Evolutionary conservation across 176 grass and related monocot species (phyloP).

Genomic region (Ananas comosus): DNA sequence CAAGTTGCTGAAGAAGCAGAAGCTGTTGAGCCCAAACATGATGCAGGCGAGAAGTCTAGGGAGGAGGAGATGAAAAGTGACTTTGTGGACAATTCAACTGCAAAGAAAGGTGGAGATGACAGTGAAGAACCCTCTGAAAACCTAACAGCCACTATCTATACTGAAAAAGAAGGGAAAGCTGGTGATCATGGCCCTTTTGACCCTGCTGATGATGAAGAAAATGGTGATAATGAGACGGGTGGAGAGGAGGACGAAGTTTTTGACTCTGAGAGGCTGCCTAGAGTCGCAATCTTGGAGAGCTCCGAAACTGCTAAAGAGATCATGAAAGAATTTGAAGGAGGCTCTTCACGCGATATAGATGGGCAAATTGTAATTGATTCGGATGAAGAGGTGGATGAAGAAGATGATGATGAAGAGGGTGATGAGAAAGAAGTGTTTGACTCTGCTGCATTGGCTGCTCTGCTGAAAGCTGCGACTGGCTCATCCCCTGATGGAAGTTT

Average conservation of each 20-base stretch:
- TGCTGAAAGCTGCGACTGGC: slow-evolving; percentile 68
- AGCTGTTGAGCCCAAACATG: neutral
- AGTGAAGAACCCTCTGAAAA: neutral
- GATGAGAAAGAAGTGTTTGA: slow-evolving; percentile 41
- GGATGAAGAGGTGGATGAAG: slow-evolving; percentile 54
- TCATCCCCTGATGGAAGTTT: slow-evolving; percentile 40
- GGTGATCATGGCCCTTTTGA: neutral
- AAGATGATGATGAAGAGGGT: slow-evolving; percentile 50
- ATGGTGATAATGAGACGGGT: neutral
- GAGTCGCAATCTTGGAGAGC: slow-evolving; percentile 24
- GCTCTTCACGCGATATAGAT: slow-evolving; percentile 43
- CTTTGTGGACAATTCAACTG: neutral
- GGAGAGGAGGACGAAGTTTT: neutral
- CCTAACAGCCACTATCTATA: neutral
- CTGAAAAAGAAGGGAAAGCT: neutral
- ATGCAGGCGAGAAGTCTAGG: neutral
- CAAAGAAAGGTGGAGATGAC: neutral
- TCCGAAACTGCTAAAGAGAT: slow-evolving; percentile 47
- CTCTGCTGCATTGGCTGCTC: slow-evolving; percentile 48
- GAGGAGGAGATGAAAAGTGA: neutral
- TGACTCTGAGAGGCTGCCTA: neutral
- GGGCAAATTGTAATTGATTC: slow-evolving; percentile 56
- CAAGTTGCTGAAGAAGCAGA: neutral
- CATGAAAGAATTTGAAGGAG: slow-evolving; percentile 58
- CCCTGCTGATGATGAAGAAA: neutral